Evolutionary conservation across 805 yeast species (phyloP).

Genomic region (Henningerozyma blattae): DNA sequence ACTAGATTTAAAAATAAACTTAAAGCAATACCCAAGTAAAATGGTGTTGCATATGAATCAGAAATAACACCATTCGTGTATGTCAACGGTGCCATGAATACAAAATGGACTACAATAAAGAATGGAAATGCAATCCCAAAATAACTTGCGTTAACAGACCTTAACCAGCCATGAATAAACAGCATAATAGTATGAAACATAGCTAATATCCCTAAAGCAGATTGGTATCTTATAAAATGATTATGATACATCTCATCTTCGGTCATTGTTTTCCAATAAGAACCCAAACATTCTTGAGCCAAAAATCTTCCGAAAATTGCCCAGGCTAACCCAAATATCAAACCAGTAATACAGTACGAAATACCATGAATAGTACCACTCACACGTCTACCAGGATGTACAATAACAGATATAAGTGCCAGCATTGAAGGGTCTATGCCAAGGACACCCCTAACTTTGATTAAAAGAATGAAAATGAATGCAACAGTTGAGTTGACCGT

Average conservation of each 20-base stretch:
- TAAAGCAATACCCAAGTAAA: slow-evolving; percentile 34
- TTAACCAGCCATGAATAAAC: slow-evolving; percentile 37
- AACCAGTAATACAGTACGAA: slow-evolving; percentile 30
- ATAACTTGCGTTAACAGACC: slow-evolving; percentile 34
- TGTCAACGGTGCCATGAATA: slow-evolving; percentile 28
- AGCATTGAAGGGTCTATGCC: slow-evolving; percentile 35
- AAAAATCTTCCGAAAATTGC: slow-evolving; percentile 30
- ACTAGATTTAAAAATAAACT: slow-evolving; percentile 31
- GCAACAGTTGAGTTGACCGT: slow-evolving; percentile 31
- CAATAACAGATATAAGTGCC: slow-evolving; percentile 34
- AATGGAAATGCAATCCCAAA: slow-evolving; percentile 36
- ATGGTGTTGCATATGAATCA: slow-evolving; percentile 30
- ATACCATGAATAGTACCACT: slow-evolving; percentile 36
- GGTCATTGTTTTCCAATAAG: slow-evolving; percentile 13
- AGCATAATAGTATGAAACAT: slow-evolving; percentile 35
- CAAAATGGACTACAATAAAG: slow-evolving; percentile 38
- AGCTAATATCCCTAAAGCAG: slow-evolving; percentile 33
- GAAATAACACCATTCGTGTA: slow-evolving; percentile 23
- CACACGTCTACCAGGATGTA: slow-evolving; percentile 38
- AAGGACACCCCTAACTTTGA: slow-evolving; percentile 23
- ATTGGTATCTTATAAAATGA: slow-evolving; percentile 25
- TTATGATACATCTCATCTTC: slow-evolving; percentile 22
- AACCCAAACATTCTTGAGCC: slow-evolving; percentile 28
- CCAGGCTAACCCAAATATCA: slow-evolving; percentile 31
- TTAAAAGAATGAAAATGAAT: slow-evolving; percentile 30